Evolutionary conservation across 1,284 basidiomycete genomes (phyloP), one percentile per base, ranked within the genome.

Genomic region (Papiliotrema nemorosa): DNA sequence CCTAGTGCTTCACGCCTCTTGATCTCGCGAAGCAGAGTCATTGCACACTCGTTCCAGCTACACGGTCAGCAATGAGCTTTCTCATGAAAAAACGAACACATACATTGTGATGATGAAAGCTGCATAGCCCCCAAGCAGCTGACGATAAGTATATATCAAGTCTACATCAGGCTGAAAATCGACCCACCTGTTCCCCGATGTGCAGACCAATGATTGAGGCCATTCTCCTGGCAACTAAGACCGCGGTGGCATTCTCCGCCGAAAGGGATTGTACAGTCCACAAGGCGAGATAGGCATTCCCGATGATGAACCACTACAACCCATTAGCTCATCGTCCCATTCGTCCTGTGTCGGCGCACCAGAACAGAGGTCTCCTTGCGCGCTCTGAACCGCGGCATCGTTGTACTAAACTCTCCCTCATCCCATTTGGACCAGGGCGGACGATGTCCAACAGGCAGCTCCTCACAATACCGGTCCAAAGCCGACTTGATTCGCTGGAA

Each of bases 1-100:
- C 46, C 36, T 12, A 41, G 22, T 9, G 37, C 25, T 50, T 55
- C 47, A 21, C 57, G 50, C 2, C 63, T 50, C 55, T 63, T 65
- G 12, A 53, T 41, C 36, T 65, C 63, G 24, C 63, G 51, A 29
- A 65, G 38, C 3, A 65, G 49, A 22, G 61, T 52, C 63, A 61
- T 65, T 34, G 61, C 59, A 6, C 61, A 59, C 31, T 60, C 57
- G 49, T 60, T 63, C 63, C 63, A 65, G 24, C 54, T 55, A 20
- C 33, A 6, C 25, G n/a, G 14, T 31, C 22, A 34, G 16, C 26
- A 14, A 16, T 40, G 1, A 22, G 20, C 16, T 27, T 16, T 25
- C 9, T 7, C 2, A 5, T 16, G 16, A 39, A 24, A 14, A 25
- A 22, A 10, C 20, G 9, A 20, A 44, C 40, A 24, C 44, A 46